These are phyloP conservation scores for Spergularia marina DNA, from an alignment of 148 eudicot species.

Conservation along the genomic window DNA sequence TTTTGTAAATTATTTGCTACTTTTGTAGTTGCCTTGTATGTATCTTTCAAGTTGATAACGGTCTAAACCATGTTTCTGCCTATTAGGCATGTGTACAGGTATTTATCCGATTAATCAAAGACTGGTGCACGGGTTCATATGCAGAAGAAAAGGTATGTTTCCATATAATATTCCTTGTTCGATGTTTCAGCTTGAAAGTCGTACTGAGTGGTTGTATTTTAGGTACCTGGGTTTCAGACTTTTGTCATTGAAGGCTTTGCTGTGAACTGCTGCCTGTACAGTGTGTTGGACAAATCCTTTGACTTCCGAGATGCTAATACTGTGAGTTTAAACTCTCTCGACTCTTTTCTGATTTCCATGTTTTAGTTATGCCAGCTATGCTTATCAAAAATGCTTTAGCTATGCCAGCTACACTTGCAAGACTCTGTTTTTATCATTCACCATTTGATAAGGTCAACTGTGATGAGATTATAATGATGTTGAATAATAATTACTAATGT, in stretches of 20 bases:
- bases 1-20: neutral
- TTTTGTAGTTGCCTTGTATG: neutral
- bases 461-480: neutral
- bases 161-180: neutral
- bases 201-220: slow-evolving; percentile 33
- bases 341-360: neutral
- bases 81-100: slow-evolving; percentile 85
- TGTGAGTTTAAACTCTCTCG: slow-evolving; percentile 48
- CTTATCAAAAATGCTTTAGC: neutral
- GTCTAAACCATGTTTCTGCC: slow-evolving; percentile 13
- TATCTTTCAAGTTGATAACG: neutral
- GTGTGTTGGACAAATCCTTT: slow-evolving; percentile 92
- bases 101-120: slow-evolving; percentile 78
- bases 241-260: slow-evolving; percentile 80
- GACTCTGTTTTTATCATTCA: neutral
- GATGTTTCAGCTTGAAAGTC: slow-evolving; percentile 1
- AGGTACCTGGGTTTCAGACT: slow-evolving; percentile 90
- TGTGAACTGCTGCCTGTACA: slow-evolving; percentile 77
- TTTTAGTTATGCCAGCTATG: neutral
- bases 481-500: neutral
- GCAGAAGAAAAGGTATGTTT: slow-evolving; percentile 79
- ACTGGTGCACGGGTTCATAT: slow-evolving; percentile 69
- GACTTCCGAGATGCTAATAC: slow-evolving; percentile 88
- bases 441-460: neutral
- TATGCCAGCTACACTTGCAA: neutral